Evolutionary conservation across 805 yeast species (phyloP).

Genomic region (Brettanomyces nanus): DNA sequence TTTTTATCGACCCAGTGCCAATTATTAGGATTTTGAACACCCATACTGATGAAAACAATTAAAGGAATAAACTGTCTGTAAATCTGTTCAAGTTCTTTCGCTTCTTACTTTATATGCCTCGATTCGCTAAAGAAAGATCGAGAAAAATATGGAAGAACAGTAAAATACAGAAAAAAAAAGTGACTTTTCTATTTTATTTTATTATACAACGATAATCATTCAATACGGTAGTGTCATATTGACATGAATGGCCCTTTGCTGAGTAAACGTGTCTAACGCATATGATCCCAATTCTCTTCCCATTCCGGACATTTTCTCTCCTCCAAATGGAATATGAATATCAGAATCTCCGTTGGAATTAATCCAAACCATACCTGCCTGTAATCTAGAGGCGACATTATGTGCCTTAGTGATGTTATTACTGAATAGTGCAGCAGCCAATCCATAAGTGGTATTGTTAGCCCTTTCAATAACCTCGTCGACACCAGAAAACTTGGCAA

Average conservation of each 20-base stretch:
- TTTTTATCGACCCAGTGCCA: conserved; percentile 99
- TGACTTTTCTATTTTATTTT: no score
- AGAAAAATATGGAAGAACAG: no score
- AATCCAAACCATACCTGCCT: conserved; percentile 62
- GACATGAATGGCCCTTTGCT: conserved; percentile 63
- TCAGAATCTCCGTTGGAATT: conserved; percentile 52
- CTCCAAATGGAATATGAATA: conserved; percentile 58
- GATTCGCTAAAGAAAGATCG: no score
- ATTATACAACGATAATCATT: no score
- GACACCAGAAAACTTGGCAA: conserved; percentile 54
- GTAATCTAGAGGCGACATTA: conserved; percentile 50
- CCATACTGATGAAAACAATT: no score
- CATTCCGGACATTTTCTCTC: conserved; percentile 58
- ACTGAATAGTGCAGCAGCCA: conserved; percentile 75
- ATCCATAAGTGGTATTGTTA: conserved; percentile 62
- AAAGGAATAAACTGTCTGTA: no score
- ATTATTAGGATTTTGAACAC: conserved; percentile 92
- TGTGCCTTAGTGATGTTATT: conserved; percentile 53
- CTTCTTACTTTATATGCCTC: no score
- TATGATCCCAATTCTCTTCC: conserved; percentile 64
- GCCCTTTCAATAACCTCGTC: conserved; percentile 62
- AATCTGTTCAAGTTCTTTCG: no score
- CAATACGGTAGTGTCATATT: conserved; percentile 33
- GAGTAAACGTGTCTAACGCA: conserved; percentile 55
- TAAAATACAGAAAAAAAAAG: no score